A percentile compares a stretch with the other conserved stretches of the same genome.
Conservation (phyloP, 2,329 filamentous ascomycete species). For the Paradendryphiella salina region DNA sequence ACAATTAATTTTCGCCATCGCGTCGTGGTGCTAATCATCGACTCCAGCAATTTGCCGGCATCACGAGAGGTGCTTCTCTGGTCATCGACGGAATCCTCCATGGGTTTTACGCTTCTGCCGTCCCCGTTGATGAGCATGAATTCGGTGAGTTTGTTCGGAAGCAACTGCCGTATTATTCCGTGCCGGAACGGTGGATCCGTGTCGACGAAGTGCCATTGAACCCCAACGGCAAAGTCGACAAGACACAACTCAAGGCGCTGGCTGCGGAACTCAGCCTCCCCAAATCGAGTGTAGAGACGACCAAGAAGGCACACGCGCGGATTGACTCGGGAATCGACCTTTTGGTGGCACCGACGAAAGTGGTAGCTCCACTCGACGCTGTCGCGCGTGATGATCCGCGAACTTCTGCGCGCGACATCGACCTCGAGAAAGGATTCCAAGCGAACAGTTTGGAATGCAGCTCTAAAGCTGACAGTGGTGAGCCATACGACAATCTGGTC, state of each 20-base stretch:
- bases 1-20: not conserved
- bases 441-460: slow-evolving; percentile 18
- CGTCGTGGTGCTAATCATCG: slow-evolving; percentile 2
- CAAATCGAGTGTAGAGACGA: not conserved
- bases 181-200: slow-evolving; percentile 54
- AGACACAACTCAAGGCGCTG: slow-evolving; percentile 50
- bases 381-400: not conserved
- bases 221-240: slow-evolving; percentile 61
- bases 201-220: slow-evolving; percentile 56
- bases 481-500: slow-evolving; percentile 23
- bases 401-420: not conserved
- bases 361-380: not conserved
- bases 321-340: slow-evolving; percentile 4
- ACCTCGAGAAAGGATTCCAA: slow-evolving; percentile 16
- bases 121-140: slow-evolving; percentile 27
- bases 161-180: slow-evolving; percentile 60
- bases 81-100: slow-evolving; percentile 55
- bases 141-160: slow-evolving; percentile 50
- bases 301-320: not conserved
- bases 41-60: slow-evolving; percentile 47
- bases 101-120: slow-evolving; percentile 55
- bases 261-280: not conserved
- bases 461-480: slow-evolving; percentile 11
- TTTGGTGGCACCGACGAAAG: not conserved
- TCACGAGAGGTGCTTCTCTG: slow-evolving; percentile 55